Conservation (phyloP, 2,329 filamentous ascomycete species). For the Neofusicoccum parvum region DNA sequence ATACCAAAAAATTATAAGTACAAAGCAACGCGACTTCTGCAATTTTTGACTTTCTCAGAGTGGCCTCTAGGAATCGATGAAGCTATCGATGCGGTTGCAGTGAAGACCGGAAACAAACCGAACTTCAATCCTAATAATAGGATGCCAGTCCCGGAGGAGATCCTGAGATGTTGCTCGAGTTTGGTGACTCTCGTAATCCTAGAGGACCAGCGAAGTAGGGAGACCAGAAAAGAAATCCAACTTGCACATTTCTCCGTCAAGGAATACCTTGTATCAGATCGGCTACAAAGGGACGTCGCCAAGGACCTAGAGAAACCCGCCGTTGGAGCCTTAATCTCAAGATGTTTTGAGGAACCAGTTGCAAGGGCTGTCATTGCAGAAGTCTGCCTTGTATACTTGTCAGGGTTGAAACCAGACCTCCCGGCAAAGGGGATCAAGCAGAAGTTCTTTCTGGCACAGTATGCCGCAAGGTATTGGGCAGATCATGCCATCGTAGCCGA, state of each 20-base stretch:
- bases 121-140: neutral
- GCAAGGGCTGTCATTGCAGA: neutral
- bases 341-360: neutral
- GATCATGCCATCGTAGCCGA: neutral
- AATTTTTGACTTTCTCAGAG: slow-evolving; percentile 9
- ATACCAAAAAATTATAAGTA: neutral
- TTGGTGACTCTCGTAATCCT: neutral
- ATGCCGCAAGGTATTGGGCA: neutral
- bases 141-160: neutral
- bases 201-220: neutral
- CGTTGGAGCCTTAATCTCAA: neutral
- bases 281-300: neutral
- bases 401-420: neutral
- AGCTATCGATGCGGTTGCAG: slow-evolving; percentile 3
- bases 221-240: neutral
- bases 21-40: neutral
- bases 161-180: neutral
- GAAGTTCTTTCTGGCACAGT: neutral
- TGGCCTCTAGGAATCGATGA: slow-evolving; percentile 3
- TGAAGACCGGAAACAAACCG: neutral
- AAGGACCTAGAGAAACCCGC: neutral
- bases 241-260: slow-evolving; percentile 3
- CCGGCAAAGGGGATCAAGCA: no score
- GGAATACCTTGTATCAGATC: neutral
- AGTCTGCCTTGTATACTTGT: neutral